These are phyloP conservation scores for Pleodorina starrii DNA, from an alignment of 139 green algal species.

Conservation along the genomic window DNA sequence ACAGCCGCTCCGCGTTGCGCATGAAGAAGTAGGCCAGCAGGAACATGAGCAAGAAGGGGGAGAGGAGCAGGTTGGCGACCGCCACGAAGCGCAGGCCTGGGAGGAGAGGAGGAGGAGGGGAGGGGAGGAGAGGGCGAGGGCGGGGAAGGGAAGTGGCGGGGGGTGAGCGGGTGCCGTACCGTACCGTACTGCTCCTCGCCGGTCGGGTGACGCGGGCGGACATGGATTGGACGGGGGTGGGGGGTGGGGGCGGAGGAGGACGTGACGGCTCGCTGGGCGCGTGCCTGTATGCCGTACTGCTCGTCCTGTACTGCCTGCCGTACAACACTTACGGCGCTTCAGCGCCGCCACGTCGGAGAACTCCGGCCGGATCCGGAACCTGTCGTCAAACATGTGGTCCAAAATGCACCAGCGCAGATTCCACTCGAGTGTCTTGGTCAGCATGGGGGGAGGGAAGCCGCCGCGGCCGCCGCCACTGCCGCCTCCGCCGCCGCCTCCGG, in stretches of 20 bases:
- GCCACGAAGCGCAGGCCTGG: conserved; percentile 70
- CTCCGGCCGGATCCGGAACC: conserved; percentile 72
- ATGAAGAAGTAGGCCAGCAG: conserved; percentile 97
- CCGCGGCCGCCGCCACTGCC: conserved; percentile 42
- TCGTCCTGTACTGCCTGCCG: too few species aligned
- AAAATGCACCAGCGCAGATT: conserved; percentile 92
- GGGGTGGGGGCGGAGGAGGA: too few species aligned
- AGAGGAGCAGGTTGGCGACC: conserved; percentile 79
- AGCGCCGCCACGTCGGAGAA: conserved; percentile 36
- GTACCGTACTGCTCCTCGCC: too few species aligned
- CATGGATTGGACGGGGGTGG: too few species aligned
- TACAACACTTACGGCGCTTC: conserved; percentile 46
- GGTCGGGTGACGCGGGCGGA: too few species aligned
- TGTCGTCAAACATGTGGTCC: conserved; percentile 91
- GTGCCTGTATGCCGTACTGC: background rate
- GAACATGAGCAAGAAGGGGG: conserved; percentile 94
- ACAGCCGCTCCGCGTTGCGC: conserved; percentile 93
- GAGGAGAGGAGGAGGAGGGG: background rate
- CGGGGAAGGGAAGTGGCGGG: too few species aligned
- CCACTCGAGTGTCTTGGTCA: conserved; percentile 97
- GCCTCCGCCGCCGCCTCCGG: conserved; percentile 43
- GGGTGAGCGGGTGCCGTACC: too few species aligned
- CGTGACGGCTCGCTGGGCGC: background rate
- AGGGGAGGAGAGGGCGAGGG: background rate
- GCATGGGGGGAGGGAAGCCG: conserved; percentile 68